Conservation (phyloP, 306 rosid genomes). For the Medicago lupulina region DNA sequence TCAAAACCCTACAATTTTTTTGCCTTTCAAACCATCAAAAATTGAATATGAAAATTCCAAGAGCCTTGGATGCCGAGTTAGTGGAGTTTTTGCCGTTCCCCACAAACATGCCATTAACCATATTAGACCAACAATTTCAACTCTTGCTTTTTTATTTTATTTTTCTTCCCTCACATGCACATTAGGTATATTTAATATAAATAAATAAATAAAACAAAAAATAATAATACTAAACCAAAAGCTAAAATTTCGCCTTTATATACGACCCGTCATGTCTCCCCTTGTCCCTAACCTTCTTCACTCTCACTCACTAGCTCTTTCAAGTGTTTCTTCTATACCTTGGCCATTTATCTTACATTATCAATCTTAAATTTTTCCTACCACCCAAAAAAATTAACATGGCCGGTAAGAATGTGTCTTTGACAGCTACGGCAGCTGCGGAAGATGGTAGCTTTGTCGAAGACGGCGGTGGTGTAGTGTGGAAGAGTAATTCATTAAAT, state of each 20-base stretch:
- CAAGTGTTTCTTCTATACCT: slow-evolving; percentile 19
- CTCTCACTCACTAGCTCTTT: slow-evolving; percentile 35
- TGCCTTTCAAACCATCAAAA: slow-evolving; percentile 45
- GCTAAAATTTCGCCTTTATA: slow-evolving; percentile 73
- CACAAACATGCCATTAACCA: slow-evolving; percentile 86
- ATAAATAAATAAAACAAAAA: background rate
- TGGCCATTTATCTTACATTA: slow-evolving; percentile 22
- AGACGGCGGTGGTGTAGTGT: slow-evolving; percentile 29
- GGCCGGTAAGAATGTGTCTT: slow-evolving; percentile 34
- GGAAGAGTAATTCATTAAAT: slow-evolving; percentile 50
- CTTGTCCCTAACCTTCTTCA: slow-evolving; percentile 50
- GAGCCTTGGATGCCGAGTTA: slow-evolving; percentile 90
- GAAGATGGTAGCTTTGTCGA: slow-evolving; percentile 17
- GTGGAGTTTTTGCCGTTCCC: slow-evolving; percentile 88
- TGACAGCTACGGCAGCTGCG: background rate
- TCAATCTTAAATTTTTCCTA: background rate
- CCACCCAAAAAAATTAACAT: slow-evolving; percentile 29
- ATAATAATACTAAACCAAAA: slow-evolving; percentile 46
- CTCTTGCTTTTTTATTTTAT: slow-evolving; percentile 40
- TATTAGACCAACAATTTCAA: slow-evolving; percentile 67
- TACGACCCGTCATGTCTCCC: slow-evolving; percentile 71
- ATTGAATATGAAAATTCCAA: slow-evolving; percentile 72
- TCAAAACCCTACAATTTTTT: slow-evolving; percentile 41
- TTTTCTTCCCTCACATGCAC: slow-evolving; percentile 44
- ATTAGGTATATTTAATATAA: slow-evolving; percentile 3